These are phyloP conservation scores for Ettlia oleoabundans DNA, from an alignment of 139 green algal species.

Conservation along the genomic window DNA sequence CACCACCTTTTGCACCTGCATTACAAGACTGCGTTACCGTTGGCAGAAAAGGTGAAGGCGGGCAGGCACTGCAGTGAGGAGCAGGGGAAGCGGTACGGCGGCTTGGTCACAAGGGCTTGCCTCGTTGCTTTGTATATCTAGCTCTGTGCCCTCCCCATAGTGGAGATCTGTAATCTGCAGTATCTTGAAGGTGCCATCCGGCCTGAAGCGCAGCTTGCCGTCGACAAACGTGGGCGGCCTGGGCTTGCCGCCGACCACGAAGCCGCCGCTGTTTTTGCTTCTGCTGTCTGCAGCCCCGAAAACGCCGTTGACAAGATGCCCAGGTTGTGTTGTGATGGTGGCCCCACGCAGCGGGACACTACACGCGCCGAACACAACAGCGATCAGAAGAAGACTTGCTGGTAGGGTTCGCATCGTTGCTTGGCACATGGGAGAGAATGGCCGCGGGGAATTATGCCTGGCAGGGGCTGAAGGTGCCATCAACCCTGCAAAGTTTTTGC, in stretches of 20 bases:
- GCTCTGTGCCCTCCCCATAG: constrained; percentile 28
- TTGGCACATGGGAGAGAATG: too few relatives aligned
- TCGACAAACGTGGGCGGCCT: not conserved
- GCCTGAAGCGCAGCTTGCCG: constrained; percentile 15
- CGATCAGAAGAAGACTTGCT: not conserved
- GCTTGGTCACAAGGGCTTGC: too few relatives aligned
- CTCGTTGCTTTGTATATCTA: constrained; percentile 13
- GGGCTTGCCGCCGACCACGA: too few relatives aligned
- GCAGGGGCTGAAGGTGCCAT: too few relatives aligned
- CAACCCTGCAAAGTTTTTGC: not conserved
- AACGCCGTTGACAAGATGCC: too few relatives aligned
- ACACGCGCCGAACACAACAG: not conserved
- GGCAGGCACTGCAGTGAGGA: not conserved
- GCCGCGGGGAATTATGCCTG: too few relatives aligned
- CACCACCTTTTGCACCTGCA: not conserved
- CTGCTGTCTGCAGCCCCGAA: not conserved
- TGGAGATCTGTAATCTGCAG: constrained; percentile 54
- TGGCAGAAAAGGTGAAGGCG: not conserved
- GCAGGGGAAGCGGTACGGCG: too few relatives aligned
- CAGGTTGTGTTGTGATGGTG: too few relatives aligned
- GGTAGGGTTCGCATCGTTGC: too few relatives aligned
- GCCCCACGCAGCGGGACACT: too few relatives aligned
- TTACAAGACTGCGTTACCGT: too few relatives aligned
- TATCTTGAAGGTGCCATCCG: constrained; percentile 45
- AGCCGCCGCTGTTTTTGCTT: not conserved